A percentile compares a stretch with the other conserved stretches of the same genome.
phyloP scores from a whole-genome alignment of 768 basidiomycete genomes.

The Ramaria sp. region DNA sequence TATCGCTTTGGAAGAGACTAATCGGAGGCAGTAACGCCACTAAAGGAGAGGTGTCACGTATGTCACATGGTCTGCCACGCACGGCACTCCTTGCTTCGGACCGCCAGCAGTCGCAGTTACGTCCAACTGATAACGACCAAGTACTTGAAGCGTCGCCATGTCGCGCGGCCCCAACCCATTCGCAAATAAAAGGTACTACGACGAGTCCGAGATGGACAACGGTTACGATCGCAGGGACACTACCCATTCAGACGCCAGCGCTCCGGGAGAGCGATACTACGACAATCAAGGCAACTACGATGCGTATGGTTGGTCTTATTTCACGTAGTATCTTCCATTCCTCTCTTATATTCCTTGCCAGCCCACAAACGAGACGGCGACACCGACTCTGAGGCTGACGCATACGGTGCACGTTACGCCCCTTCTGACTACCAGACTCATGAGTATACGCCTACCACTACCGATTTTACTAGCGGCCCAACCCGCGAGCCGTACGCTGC shows the following conservation, averaged over 20 bases:
- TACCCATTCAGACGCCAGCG: background rate
- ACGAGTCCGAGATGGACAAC: background rate
- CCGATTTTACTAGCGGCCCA: conserved; percentile 46
- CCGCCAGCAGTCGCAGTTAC: background rate
- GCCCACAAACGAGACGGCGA: conserved; percentile 49
- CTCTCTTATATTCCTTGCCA: conserved; percentile 19
- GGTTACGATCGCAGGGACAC: background rate
- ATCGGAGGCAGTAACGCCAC: background rate
- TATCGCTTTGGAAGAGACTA: too few species aligned
- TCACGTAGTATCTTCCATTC: conserved; percentile 12
- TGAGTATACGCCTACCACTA: conserved; percentile 62
- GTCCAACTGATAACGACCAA: background rate
- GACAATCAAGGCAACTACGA: conserved; percentile 56
- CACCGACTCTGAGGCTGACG: conserved; percentile 73
- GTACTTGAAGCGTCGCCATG: background rate
- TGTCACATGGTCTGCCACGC: background rate
- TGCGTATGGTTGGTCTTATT: conserved; percentile 35
- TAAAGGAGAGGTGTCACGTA: background rate
- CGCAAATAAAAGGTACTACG: background rate
- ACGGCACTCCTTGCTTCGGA: background rate
- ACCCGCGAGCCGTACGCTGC: conserved; percentile 84
- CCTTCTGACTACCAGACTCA: conserved; percentile 59
- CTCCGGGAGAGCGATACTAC: conserved; percentile 39
- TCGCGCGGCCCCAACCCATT: background rate
- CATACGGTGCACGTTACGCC: conserved; percentile 57